These are phyloP conservation scores for Coemansia sp. DNA, from an alignment of 192 early-diverging fungal species.

Conservation along the genomic window DNA sequence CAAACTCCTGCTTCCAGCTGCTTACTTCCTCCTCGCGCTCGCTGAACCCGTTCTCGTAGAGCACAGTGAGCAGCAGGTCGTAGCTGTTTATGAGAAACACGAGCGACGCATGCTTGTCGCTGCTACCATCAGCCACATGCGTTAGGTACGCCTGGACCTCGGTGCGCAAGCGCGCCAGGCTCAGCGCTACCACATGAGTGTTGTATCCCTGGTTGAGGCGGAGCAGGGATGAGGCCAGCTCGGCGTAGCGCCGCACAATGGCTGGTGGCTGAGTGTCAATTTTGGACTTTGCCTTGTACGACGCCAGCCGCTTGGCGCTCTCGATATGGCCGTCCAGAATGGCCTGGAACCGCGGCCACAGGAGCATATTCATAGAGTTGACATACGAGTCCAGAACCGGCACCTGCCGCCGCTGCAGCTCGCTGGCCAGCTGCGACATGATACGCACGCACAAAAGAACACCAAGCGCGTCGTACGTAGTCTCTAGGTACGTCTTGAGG, in stretches of 20 bases:
- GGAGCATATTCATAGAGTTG: constrained; percentile 87
- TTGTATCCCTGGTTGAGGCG: constrained; percentile 85
- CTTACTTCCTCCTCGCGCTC: constrained; percentile 48
- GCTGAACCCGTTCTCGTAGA: constrained; percentile 61
- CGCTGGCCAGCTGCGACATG: constrained; percentile 74
- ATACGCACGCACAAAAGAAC: constrained; percentile 87
- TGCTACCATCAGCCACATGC: constrained; percentile 68
- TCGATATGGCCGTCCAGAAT: constrained; percentile 92
- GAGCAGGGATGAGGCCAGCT: constrained; percentile 88
- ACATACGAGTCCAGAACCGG: constrained; percentile 84
- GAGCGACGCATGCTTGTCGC: constrained; percentile 64
- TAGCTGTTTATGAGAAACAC: constrained; percentile 95
- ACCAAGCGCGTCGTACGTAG: constrained; percentile 83
- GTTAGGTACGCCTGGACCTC: constrained; percentile 77
- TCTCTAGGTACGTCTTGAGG: constrained; percentile 72
- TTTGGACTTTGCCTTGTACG: constrained; percentile 57
- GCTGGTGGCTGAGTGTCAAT: constrained; percentile 50
- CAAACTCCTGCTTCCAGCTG: constrained; percentile 44
- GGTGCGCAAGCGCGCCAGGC: constrained; percentile 67
- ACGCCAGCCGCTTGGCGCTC: constrained; percentile 73
- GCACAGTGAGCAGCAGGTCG: constrained; percentile 79
- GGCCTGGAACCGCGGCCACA: constrained; percentile 86
- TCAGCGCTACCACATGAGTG: constrained; percentile 76
- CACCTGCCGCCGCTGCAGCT: constrained; percentile 75
- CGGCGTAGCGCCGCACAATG: constrained; percentile 77